A percentile compares a stretch with the other conserved stretches of the same genome.
phyloP scores from a whole-genome alignment of 495 filamentous ascomycete genomes.

The Rhypophila decipiens region DNA sequence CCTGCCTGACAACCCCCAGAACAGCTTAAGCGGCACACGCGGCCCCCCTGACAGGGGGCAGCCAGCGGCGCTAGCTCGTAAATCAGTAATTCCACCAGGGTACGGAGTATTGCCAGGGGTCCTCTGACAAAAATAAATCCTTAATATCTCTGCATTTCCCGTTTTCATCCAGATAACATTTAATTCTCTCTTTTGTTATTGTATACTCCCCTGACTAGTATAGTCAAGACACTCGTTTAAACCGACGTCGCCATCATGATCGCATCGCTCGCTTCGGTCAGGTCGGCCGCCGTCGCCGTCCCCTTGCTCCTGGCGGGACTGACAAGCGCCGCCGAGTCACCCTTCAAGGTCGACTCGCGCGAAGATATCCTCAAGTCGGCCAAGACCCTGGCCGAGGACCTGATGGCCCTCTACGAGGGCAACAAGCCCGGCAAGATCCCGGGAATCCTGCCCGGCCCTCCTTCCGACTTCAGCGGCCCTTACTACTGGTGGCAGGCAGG shows the following conservation, averaged over 20 bases:
- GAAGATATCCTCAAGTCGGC: constrained; percentile 35
- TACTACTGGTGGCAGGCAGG: constrained; percentile 57
- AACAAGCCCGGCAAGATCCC: constrained; percentile 56
- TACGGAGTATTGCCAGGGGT: too few relatives aligned
- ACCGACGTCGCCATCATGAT: not conserved
- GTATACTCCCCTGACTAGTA: too few relatives aligned
- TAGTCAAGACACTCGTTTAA: too few relatives aligned
- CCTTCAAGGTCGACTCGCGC: not conserved
- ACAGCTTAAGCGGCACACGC: too few relatives aligned
- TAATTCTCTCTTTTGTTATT: too few relatives aligned
- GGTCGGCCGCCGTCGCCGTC: not conserved
- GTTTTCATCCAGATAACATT: too few relatives aligned
- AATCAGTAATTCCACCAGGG: too few relatives aligned
- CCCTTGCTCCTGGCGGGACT: not conserved
- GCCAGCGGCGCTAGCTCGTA: too few relatives aligned
- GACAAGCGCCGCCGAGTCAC: not conserved
- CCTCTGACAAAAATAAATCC: too few relatives aligned
- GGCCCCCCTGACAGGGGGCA: too few relatives aligned
- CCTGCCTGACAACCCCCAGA: too few relatives aligned
- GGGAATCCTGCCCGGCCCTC: constrained; percentile 57
- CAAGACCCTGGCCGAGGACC: constrained; percentile 53
- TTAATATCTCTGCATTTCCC: too few relatives aligned
- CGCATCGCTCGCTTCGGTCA: not conserved
- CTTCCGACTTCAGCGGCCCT: constrained; percentile 36
- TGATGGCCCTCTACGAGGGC: constrained; percentile 61